Percentiles rank a stretch among this genome's conserved stretches.
phyloP scores from a whole-genome alignment of 1,284 basidiomycete species.

The Phellinidium pouzarii region DNA sequence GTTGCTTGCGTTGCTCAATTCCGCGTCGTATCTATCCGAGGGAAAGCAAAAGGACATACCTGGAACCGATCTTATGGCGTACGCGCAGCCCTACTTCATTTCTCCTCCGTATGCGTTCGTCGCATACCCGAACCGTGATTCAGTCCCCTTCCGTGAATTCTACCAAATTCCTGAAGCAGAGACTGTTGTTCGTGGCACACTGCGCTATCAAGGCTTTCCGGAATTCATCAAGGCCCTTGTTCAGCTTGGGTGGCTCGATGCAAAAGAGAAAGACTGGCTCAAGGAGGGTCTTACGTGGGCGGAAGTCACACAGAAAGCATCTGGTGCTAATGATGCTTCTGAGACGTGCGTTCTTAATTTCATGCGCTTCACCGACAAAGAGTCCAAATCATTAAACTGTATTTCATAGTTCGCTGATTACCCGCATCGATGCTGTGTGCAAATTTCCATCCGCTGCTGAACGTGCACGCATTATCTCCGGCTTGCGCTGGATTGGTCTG shows the following conservation, averaged over 20 bases:
- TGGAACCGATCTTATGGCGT: constrained; percentile 74
- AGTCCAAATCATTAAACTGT: constrained; percentile 13
- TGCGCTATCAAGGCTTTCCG: constrained; percentile 98
- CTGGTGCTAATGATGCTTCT: constrained; percentile 62
- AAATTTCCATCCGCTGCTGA: constrained; percentile 69
- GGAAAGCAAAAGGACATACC: constrained; percentile 61
- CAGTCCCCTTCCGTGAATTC: constrained; percentile 76
- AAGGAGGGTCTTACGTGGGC: constrained; percentile 73
- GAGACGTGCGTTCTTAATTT: constrained; percentile 49
- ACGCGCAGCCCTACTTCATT: constrained; percentile 93
- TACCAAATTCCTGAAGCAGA: constrained; percentile 94
- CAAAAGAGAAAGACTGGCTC: constrained; percentile 74
- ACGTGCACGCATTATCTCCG: constrained; percentile 73
- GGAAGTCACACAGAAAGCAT: constrained; percentile 76
- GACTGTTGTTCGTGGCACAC: constrained; percentile 88
- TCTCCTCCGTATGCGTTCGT: constrained; percentile 95
- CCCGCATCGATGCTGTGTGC: constrained; percentile 64
- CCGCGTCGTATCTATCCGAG: constrained; percentile 74
- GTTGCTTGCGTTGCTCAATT: constrained; percentile 90
- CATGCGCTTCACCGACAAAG: neutral
- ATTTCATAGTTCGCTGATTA: constrained; percentile 48
- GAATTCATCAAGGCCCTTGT: constrained; percentile 90
- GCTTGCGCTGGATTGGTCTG: constrained; percentile 90
- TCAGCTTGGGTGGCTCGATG: constrained; percentile 83
- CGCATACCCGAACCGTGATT: constrained; percentile 97